Conservation (phyloP, 2,329 filamentous ascomycete species). For the Alternaria viburni region DNA sequence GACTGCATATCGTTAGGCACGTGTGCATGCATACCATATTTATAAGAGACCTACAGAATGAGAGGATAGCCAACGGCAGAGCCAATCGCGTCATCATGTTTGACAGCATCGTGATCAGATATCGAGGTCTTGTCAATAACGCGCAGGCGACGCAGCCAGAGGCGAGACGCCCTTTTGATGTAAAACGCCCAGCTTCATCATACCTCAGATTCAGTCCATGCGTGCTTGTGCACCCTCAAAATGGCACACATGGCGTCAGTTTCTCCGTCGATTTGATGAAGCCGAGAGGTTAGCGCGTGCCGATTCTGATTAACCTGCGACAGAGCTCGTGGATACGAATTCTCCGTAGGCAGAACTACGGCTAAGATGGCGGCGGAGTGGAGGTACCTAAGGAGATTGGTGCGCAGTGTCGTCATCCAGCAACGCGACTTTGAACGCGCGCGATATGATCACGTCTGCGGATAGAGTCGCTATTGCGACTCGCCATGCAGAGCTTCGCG, state of each 20-base stretch:
- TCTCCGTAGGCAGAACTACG: not conserved
- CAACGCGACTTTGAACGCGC: not conserved
- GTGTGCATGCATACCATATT: not conserved
- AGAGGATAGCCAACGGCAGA: slow-evolving; percentile 4
- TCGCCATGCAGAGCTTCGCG: not conserved
- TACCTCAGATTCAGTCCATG: not conserved
- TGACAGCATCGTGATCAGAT: slow-evolving; percentile 1
- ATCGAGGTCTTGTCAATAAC: not conserved
- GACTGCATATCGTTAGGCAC: not conserved
- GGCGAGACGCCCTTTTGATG: not conserved
- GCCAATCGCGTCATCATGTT: slow-evolving; percentile 1
- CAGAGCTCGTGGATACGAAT: not conserved
- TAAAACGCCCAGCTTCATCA: not conserved
- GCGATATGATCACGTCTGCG: not conserved
- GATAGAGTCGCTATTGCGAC: not conserved
- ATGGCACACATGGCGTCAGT: not conserved
- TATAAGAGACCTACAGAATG: not conserved
- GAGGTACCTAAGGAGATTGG: not conserved
- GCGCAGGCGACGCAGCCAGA: not conserved
- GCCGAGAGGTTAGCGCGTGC: not conserved
- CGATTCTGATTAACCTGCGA: not conserved
- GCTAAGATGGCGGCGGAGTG: not conserved
- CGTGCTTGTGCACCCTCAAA: not conserved
- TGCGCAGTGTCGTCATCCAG: not conserved
- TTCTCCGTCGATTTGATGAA: slow-evolving; percentile 8